These are phyloP conservation scores for Parasarocladium wereldwijsianum DNA, from an alignment of 2,329 filamentous ascomycete species.

Conservation along the genomic window DNA sequence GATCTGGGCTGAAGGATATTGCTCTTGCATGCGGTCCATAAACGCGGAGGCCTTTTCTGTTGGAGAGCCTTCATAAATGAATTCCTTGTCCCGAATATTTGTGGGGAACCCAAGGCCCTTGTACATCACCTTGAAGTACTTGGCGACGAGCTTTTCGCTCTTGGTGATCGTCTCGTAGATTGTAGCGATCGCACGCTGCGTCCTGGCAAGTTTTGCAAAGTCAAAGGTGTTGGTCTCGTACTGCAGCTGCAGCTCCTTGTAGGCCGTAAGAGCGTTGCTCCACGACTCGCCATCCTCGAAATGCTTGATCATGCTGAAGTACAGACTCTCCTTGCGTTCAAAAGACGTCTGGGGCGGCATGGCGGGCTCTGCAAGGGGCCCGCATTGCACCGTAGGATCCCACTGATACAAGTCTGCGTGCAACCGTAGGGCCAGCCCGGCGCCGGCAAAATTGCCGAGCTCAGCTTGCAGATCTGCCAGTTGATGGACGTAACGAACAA, in stretches of 20 bases:
- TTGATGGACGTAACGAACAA: slow-evolving; percentile 90
- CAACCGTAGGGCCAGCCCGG: slow-evolving; percentile 73
- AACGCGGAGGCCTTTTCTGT: slow-evolving; percentile 69
- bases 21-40: slow-evolving; percentile 80
- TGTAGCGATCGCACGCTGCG: slow-evolving; percentile 78
- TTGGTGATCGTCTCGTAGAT: slow-evolving; percentile 83
- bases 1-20: slow-evolving; percentile 76
- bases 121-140: slow-evolving; percentile 87
- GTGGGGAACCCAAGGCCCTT: slow-evolving; percentile 77
- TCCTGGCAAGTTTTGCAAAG: slow-evolving; percentile 78
- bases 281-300: slow-evolving; percentile 92
- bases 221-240: slow-evolving; percentile 86
- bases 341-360: slow-evolving; percentile 77
- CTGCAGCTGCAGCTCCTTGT: slow-evolving; percentile 80
- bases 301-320: slow-evolving; percentile 87
- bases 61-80: slow-evolving; percentile 72
- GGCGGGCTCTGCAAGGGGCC: slow-evolving; percentile 55
- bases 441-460: slow-evolving; percentile 69
- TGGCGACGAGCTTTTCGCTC: slow-evolving; percentile 61
- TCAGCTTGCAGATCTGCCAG: slow-evolving; percentile 64
- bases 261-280: slow-evolving; percentile 75
- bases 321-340: slow-evolving; percentile 82
- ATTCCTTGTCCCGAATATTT: slow-evolving; percentile 75
- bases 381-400: slow-evolving; percentile 56
- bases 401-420: slow-evolving; percentile 90